These are phyloP conservation scores for Komagataella kurtzmanii DNA, from an alignment of 805 yeast species.

Conservation along the genomic window DNA sequence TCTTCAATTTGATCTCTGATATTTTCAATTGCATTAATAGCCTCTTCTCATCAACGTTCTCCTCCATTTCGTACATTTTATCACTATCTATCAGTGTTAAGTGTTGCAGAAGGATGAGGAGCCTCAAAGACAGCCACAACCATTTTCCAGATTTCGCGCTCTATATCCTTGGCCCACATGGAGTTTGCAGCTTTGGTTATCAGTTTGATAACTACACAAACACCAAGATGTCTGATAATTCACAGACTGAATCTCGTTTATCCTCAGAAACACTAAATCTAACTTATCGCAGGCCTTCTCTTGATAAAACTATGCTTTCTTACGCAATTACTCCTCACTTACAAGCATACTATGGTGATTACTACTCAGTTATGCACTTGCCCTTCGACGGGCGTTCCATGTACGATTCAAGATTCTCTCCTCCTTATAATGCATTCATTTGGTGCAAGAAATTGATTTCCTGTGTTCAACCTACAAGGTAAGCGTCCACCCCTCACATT, in stretches of 20 bases:
- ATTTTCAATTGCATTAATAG: conserved; percentile 17
- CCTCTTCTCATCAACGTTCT: background rate
- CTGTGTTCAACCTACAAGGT: background rate
- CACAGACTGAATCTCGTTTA: background rate
- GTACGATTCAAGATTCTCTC: background rate
- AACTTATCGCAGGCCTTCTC: background rate
- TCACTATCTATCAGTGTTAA: background rate
- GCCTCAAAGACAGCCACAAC: background rate
- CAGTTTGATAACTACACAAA: background rate
- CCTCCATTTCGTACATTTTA: background rate
- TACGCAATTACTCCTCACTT: background rate
- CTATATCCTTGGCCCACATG: background rate
- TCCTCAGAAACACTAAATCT: background rate
- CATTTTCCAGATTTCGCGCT: background rate
- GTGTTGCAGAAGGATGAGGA: background rate
- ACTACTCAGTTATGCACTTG: background rate
- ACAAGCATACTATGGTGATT: background rate
- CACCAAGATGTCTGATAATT: background rate
- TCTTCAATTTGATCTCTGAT: conserved; percentile 33
- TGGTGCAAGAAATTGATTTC: background rate
- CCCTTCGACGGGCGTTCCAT: background rate
- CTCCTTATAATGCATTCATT: background rate
- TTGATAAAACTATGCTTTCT: background rate
- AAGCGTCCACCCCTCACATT: background rate
- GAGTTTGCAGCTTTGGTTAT: background rate